Base-by-base conservation (phyloP, 192 early-diverging fungal species). In the Dissophora globulifera region DNA sequence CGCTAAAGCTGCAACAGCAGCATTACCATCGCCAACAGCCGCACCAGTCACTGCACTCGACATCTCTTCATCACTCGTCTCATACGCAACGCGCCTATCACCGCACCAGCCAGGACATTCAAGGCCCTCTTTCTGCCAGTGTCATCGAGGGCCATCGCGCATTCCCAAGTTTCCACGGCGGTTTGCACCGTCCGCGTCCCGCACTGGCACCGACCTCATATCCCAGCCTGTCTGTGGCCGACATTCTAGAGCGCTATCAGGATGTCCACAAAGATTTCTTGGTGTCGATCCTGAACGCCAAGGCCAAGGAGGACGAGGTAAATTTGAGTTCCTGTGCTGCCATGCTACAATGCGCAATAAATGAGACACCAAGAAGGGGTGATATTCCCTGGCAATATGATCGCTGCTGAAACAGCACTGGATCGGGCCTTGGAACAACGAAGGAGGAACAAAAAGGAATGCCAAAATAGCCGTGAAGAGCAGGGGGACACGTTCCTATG, bases 221-320 rank as follows among this genome's bases (percentile, higher is more conserved):
- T 31, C 54, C 51, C n/a, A 50, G 40, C 15, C 10, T 76, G 56
- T 50, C 63, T 40, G 64, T 76, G 13, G 49, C 72, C 3, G 72
- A 76, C 23, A 76, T 76, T 38, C 58, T 76, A 15, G 72, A 76
- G 2, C 57, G 72, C 12, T 76, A 67, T 23, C 63, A 56, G 17
- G 63, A 66, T 62, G 51, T 64, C 11, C 50, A 52, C 29, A 60
- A 76, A 22, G 72, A 76, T 19, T 76, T 76, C 45, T 61, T 76
- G 38, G 64, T 76, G 15, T 58, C 64, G 6, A 57, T 76, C 35
- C 42, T 76, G 29, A 76, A 76, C 27, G 72, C 72, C 50, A 76
- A 76, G 41, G 72, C 72, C 17, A 76, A 76, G 42, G 72, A 76
- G 19, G 72, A 76, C 23, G 72, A 76, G 72, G 72, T 76, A 67